Evolutionary conservation across 768 basidiomycete species (phyloP), one percentile per base, ranked within the genome.

Genomic region (Mycena floridula): DNA sequence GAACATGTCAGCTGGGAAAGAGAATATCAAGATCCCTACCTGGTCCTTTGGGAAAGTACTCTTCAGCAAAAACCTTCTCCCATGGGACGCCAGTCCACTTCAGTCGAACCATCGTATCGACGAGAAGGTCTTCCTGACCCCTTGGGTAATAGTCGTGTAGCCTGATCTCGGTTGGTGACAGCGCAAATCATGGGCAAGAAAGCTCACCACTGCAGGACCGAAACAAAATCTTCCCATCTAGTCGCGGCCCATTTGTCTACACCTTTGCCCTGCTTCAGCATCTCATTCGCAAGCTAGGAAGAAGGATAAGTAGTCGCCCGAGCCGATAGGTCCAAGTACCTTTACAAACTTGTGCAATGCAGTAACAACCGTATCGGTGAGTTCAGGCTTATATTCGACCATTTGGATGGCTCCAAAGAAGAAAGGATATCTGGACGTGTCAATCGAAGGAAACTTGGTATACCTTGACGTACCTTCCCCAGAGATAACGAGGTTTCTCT

Each of bases 141-240:
- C 72, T 60, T 0, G 74, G 74, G 48, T 79, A 66, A 49, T 68
- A 63, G 48, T 79, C 76, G 53, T 75, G 73, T n/a, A 79, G 54
- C 76, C 75, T 78, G n/a, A n/a, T 16, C 24, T 7, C 45, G 18
- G 22, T 42, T 7, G 22, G 24, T 4, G 41, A 22, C 37, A n/a
- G 16, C 24, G 25, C 12, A 12, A 3, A 25, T 25, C 20, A 3
- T 13, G 8, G 3, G 28, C 32, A 16, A n/a, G 28, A 8, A 32
- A 25, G 32, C 52, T 39, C 56, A 76, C 77, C 77, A 79, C 57
- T 79, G 75, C 50, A 78, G 50, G 18, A 65, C 58, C 4, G 78
- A 74, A 21, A 78, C 73, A 47, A 77, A 77, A 50, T 80, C 77
- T 52, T 76, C 74, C 76, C 76, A 78, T 22, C 78, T 71, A 0